Percentiles rank a stretch among this genome's conserved stretches.
Evolutionary conservation across 2,329 filamentous ascomycete species (phyloP).

Genomic region (Penicillium sp.): DNA sequence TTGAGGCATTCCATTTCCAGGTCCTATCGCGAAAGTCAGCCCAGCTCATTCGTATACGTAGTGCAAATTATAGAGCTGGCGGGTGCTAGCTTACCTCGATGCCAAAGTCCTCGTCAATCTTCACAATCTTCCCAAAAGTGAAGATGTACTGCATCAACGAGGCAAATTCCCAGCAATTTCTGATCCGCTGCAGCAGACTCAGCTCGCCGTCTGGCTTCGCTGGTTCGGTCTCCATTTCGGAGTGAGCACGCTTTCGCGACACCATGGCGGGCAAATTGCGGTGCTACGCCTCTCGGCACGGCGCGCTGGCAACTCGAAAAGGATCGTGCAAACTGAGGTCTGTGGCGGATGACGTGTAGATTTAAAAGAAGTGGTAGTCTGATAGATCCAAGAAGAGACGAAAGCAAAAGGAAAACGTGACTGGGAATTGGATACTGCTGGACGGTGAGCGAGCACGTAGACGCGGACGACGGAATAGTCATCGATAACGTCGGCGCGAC

Average conservation of each 20-base stretch:
- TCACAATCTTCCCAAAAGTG: constrained; percentile 82
- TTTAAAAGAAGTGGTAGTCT: constrained; percentile 1
- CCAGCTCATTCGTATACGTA: not conserved
- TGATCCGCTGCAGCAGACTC: constrained; percentile 61
- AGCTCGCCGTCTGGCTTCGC: constrained; percentile 36
- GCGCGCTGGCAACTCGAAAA: constrained; percentile 10
- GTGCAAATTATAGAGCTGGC: not conserved
- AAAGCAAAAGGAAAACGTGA: constrained; percentile 7
- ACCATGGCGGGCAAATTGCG: constrained; percentile 39
- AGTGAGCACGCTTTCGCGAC: constrained; percentile 54
- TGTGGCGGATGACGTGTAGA: constrained; percentile 14
- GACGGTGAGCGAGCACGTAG: not conserved
- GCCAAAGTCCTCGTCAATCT: constrained; percentile 82
- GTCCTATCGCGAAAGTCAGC: constrained; percentile 54
- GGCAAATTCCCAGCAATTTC: constrained; percentile 94
- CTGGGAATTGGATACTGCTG: constrained; percentile 8
- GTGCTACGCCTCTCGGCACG: not conserved
- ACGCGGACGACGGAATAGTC: constrained; percentile 4
- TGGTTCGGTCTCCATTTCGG: constrained; percentile 51
- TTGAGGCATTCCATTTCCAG: constrained; percentile 86
- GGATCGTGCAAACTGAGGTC: constrained; percentile 11
- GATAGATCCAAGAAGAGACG: constrained; percentile 14
- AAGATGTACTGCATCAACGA: constrained; percentile 91
- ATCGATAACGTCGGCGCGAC: constrained; percentile 8
- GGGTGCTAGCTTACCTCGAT: constrained; percentile 67